A percentile compares a stretch with the other conserved stretches of the same genome.
Evolutionary conservation across 2,329 filamentous ascomycete species (phyloP).

Genomic region (Massarina eburnea): DNA sequence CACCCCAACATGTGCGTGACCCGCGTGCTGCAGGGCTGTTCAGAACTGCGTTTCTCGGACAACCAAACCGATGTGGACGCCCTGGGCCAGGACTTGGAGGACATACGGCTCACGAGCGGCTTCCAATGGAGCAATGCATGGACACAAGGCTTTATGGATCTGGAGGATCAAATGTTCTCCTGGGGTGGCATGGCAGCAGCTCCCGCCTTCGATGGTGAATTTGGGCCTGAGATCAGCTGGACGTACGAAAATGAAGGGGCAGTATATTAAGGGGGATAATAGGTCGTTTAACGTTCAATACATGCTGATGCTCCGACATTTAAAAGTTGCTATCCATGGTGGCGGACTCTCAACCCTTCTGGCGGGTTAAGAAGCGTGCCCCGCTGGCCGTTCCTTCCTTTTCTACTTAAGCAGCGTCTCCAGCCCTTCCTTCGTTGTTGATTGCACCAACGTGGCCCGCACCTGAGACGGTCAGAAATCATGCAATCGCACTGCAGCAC

Average conservation of each 20-base stretch:
- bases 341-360: no score
- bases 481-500: no score
- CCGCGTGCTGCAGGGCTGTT: background rate
- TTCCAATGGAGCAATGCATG: background rate
- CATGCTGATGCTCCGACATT: no score
- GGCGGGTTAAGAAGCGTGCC: no score
- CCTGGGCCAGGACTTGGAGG: background rate
- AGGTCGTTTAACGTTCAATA: no score
- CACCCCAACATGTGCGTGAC: background rate
- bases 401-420: no score
- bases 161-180: background rate
- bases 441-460: no score
- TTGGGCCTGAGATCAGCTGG: background rate
- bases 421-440: no score
- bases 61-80: background rate
- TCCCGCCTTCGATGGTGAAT: background rate
- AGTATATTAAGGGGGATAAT: background rate
- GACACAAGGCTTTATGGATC: background rate
- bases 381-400: no score
- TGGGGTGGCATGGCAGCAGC: background rate
- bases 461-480: no score
- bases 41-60: background rate
- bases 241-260: background rate
- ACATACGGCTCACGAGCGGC: background rate
- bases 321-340: no score